These are phyloP conservation scores for Grosmannia clavigera DNA, from an alignment of 2,329 filamentous ascomycete genomes.

Conservation along the genomic window DNA sequence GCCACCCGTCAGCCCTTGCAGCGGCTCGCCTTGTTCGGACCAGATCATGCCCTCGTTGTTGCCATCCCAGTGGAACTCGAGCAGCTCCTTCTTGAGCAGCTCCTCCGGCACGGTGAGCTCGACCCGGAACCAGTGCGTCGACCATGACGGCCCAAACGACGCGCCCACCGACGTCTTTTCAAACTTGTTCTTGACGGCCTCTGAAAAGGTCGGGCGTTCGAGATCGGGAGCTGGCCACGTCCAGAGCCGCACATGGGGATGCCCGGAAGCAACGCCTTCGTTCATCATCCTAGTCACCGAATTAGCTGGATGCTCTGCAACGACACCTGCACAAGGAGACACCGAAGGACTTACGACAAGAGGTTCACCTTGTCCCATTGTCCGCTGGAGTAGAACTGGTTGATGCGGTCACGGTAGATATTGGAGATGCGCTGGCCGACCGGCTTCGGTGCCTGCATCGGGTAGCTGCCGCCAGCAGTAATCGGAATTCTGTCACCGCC, in stretches of 20 bases:
- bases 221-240: slow-evolving; percentile 76
- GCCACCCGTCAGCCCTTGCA: slow-evolving; percentile 84
- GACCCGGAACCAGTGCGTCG: slow-evolving; percentile 94
- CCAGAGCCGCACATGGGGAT: slow-evolving; percentile 68
- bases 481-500: slow-evolving; percentile 11
- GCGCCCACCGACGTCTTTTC: slow-evolving; percentile 61
- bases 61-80: slow-evolving; percentile 96
- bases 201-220: slow-evolving; percentile 71
- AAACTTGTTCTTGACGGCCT: slow-evolving; percentile 67
- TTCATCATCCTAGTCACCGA: slow-evolving; percentile 48
- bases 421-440: slow-evolving; percentile 14
- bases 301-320: not conserved
- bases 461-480: slow-evolving; percentile 10
- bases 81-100: slow-evolving; percentile 60
- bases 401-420: slow-evolving; percentile 14
- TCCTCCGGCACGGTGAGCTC: slow-evolving; percentile 63
- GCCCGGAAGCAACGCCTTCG: slow-evolving; percentile 53
- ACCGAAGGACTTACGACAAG: slow-evolving; percentile 10
- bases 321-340: not conserved
- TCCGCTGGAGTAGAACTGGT: slow-evolving; percentile 13
- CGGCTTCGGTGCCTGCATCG: slow-evolving; percentile 13
- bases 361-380: slow-evolving; percentile 16
- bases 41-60: slow-evolving; percentile 92
- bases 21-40: slow-evolving; percentile 75
- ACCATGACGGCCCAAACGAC: slow-evolving; percentile 87